Evolutionary conservation across 2,329 filamentous ascomycete species (phyloP).

Genomic region (Myrmaecium sp.): DNA sequence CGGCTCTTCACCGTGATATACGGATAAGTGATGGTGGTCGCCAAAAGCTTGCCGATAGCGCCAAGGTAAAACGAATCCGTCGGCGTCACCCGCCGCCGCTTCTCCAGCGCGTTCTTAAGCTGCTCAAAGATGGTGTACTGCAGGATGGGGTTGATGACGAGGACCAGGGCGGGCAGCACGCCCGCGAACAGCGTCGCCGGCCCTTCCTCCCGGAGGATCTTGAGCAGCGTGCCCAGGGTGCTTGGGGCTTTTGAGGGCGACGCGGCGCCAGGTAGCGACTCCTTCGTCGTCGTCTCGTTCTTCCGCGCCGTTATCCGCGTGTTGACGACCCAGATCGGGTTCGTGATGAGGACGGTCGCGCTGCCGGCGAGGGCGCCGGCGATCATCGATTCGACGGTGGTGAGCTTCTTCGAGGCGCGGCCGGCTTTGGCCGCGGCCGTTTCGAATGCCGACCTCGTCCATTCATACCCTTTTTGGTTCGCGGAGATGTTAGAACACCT

Average conservation of each 20-base stretch:
- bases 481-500: conserved; percentile 1
- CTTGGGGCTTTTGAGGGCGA: conserved; percentile 43
- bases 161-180: conserved; percentile 76
- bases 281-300: conserved; percentile 30
- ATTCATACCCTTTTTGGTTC: conserved; percentile 71
- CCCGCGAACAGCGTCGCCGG: conserved; percentile 75
- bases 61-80: conserved; percentile 81
- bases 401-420: conserved; percentile 63
- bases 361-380: conserved; percentile 86
- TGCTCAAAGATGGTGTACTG: conserved; percentile 99
- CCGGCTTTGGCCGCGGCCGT: conserved; percentile 55
- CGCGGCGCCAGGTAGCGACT: conserved; percentile 23
- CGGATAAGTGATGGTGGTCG: conserved; percentile 86
- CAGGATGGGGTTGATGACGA: conserved; percentile 95
- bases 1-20: conserved; percentile 98
- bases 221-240: conserved; percentile 65
- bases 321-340: conserved; percentile 98
- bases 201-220: conserved; percentile 70
- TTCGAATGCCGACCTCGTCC: conserved; percentile 78
- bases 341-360: conserved; percentile 88
- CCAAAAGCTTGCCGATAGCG: conserved; percentile 84
- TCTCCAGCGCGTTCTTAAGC: conserved; percentile 82
- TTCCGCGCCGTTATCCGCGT: conserved; percentile 91
- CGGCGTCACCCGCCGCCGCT: conserved; percentile 58
- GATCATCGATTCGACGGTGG: conserved; percentile 84